Base-by-base conservation (phyloP, 2,329 filamentous ascomycete genomes). In the Aspergillus sp. region DNA sequence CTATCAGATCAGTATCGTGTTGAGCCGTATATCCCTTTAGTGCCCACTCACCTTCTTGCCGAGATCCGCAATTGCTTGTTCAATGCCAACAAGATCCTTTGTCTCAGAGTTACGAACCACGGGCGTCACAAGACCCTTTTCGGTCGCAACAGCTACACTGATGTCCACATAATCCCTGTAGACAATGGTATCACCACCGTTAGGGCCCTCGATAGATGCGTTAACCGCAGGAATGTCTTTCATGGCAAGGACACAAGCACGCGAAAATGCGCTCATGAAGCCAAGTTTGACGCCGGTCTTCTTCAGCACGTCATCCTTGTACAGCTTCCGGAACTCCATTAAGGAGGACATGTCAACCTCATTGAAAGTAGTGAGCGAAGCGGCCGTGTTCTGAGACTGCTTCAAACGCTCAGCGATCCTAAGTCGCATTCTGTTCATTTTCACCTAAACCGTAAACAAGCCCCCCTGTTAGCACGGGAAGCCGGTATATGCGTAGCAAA, bases 391-490 rank as follows among this genome's bases (percentile, higher is more conserved):
- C 69, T 98, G 93, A 17, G 93, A 97, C 70, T 98, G 93, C 82
- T 98, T 98, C 56, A 98, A 81, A 60, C 93, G 90, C 77, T 98
- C 93, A 44, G 93, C 89, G 60, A 97, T 98, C 53, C 93, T 85
- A 52, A 97, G 82, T 57, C 93, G 90, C 93, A 98, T 98, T 56
- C 93, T 89, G 78, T 97, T 97, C 93, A 98, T 98, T 80, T 98
- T 98, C 63, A 97, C 89, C 88, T 93, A 60, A 48, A 54, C 45
- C 13, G 10, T 10, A 49, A 41, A 44, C 45, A 12, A 44, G 25
- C 10, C 2, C 10, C 10, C 25, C 7, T 30, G 25, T 30, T 30
- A 30, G 25, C 25, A 30, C 25, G 4, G 10, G 25, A 30, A 30
- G 9, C 25, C 4, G 25, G 25, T 30, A 30, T 30, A 10, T 33